Evolutionary conservation across 106 monocot species (phyloP).

Genomic region (Allium cepa): DNA sequence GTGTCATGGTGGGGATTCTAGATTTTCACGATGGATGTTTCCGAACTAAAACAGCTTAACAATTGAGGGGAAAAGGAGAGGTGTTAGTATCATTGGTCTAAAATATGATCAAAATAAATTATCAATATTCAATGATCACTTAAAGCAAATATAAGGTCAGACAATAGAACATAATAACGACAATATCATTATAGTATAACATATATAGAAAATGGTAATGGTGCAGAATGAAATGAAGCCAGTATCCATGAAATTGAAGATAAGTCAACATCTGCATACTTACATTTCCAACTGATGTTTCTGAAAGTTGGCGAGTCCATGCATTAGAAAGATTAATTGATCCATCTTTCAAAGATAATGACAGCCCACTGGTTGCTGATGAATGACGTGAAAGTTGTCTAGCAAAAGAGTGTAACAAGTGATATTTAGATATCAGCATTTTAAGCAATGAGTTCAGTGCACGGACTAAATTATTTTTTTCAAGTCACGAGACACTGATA

Average conservation of each 20-base stretch:
- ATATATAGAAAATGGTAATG: too few relatives aligned
- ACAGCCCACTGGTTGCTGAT: conserved; percentile 65
- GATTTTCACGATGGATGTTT: too few relatives aligned
- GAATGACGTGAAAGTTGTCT: conserved; percentile 89
- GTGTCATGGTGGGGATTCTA: too few relatives aligned
- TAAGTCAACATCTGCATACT: conserved; percentile 2
- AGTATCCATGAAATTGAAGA: neutral
- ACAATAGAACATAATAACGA: too few relatives aligned
- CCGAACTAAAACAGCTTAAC: too few relatives aligned
- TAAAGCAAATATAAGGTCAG: too few relatives aligned
- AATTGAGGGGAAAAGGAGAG: too few relatives aligned
- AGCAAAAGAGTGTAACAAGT: conserved; percentile 23
- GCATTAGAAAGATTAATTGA: conserved; percentile 85
- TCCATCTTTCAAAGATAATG: conserved; percentile 71
- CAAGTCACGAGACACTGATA: conserved; percentile 2
- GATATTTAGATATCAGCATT: neutral
- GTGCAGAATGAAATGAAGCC: neutral
- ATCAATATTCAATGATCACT: too few relatives aligned
- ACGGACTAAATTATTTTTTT: neutral
- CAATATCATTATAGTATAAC: too few relatives aligned
- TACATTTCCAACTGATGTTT: conserved; percentile 77
- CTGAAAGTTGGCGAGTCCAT: conserved; percentile 93
- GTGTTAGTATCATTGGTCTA: too few relatives aligned
- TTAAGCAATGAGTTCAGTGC: conserved; percentile 3
- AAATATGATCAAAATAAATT: too few relatives aligned